A percentile compares a stretch with the other conserved stretches of the same genome.
phyloP scores from a whole-genome alignment of 2,329 filamentous ascomycete species.

The Phialophora verrucosa region DNA sequence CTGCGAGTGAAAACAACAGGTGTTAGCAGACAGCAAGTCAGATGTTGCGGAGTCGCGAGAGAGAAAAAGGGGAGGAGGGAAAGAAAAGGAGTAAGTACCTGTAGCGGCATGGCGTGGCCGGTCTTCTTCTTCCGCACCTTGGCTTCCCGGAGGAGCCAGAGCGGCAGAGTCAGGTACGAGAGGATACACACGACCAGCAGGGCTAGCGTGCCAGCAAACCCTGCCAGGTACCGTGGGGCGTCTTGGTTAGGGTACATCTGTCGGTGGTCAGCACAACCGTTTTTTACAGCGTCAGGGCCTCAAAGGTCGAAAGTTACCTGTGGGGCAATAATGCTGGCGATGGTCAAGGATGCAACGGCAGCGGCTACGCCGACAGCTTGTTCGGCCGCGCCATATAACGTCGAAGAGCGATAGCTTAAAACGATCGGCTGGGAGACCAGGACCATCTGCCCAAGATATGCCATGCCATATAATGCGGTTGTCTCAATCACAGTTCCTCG shows the following conservation, averaged over 20 bases:
- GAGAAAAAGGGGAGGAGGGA: no score
- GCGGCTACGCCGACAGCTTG: constrained; percentile 39
- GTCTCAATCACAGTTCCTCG: no score
- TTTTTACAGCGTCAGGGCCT: no score
- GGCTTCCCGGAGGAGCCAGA: constrained; percentile 33
- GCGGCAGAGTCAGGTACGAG: constrained; percentile 30
- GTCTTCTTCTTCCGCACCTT: constrained; percentile 33
- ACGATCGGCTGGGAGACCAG: constrained; percentile 35
- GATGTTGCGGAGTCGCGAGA: no score
- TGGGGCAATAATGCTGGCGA: constrained; percentile 38
- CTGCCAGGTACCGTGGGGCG: constrained; percentile 32
- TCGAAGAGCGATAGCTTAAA: constrained; percentile 30
- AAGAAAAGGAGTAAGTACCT: no score
- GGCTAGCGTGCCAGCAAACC: constrained; percentile 32
- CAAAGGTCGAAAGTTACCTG: constrained; percentile 16
- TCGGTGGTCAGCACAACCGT: background rate
- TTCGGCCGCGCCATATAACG: constrained; percentile 38
- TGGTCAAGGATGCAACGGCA: constrained; percentile 37
- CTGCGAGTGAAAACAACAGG: background rate
- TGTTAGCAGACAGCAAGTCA: no score
- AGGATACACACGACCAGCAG: constrained; percentile 33
- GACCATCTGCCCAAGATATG: constrained; percentile 38
- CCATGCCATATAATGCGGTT: constrained; percentile 37
- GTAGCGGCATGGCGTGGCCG: constrained; percentile 35
- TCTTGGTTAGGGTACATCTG: constrained; percentile 32